phyloP scores from a whole-genome alignment of 805 yeast genomes.

The Millerozyma miso region DNA sequence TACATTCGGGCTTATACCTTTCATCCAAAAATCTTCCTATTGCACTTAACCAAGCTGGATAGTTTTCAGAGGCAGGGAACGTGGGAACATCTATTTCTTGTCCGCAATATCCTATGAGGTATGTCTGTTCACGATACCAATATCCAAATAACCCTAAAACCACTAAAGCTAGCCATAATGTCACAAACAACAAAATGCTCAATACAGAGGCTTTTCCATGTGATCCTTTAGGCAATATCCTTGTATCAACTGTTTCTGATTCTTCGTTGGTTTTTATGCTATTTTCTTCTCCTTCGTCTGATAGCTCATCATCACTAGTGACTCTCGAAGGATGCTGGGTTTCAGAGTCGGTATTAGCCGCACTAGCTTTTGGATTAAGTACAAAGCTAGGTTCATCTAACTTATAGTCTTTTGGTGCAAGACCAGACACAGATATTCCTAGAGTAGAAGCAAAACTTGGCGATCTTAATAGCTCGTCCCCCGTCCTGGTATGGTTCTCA shows the following conservation, averaged over 20 bases:
- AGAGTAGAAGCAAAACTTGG: constrained; percentile 34
- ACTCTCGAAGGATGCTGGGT: not conserved
- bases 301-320: constrained; percentile 3
- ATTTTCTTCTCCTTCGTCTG: constrained; percentile 5
- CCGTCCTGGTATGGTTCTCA: constrained; percentile 1
- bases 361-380: not conserved
- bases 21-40: constrained; percentile 45
- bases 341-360: no score
- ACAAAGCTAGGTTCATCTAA: constrained; percentile 3
- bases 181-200: constrained; percentile 12
- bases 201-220: constrained; percentile 4
- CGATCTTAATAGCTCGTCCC: constrained; percentile 8
- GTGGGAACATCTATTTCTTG: constrained; percentile 46
- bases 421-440: constrained; percentile 21
- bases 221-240: not conserved
- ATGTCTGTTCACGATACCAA: constrained; percentile 64
- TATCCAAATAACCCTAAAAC: constrained; percentile 37
- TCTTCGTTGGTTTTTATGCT: not conserved
- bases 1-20: constrained; percentile 56
- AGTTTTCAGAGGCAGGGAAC: constrained; percentile 24
- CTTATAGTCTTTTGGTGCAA: constrained; percentile 5
- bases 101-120: constrained; percentile 73
- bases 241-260: constrained; percentile 1
- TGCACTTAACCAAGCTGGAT: constrained; percentile 24
- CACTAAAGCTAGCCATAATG: constrained; percentile 34